phyloP scores from a whole-genome alignment of 805 yeast species.

The Kluyveromyces starmeri region DNA sequence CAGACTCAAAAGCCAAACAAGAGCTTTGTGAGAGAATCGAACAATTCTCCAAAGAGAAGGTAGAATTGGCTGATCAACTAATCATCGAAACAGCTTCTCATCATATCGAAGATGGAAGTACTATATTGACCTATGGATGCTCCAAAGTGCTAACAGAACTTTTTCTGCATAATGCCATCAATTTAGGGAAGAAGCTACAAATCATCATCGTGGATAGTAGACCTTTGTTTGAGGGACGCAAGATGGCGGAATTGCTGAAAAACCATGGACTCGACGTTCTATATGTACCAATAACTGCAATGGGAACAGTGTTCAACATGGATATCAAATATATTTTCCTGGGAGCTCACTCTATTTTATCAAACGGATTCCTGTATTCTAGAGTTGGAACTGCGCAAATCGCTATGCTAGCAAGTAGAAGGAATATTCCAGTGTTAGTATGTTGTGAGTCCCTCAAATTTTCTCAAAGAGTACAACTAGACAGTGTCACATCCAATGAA shows the following conservation, averaged over 20 bases:
- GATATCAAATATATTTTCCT: slow-evolving; percentile 78
- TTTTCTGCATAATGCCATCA: slow-evolving; percentile 57
- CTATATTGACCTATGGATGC: slow-evolving; percentile 80
- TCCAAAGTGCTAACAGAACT: slow-evolving; percentile 75
- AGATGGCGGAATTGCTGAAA: slow-evolving; percentile 56
- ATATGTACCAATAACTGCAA: slow-evolving; percentile 70
- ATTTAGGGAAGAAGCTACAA: slow-evolving; percentile 57
- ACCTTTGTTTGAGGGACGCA: slow-evolving; percentile 90
- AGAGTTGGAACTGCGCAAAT: slow-evolving; percentile 92
- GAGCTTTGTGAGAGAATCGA: slow-evolving; percentile 61
- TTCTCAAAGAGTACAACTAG: slow-evolving; percentile 90
- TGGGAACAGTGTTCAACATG: slow-evolving; percentile 73
- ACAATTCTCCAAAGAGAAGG: slow-evolving; percentile 73
- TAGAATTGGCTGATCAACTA: slow-evolving; percentile 72
- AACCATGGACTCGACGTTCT: slow-evolving; percentile 56
- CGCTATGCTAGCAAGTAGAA: slow-evolving; percentile 81
- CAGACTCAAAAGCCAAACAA: slow-evolving; percentile 50
- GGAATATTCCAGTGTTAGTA: slow-evolving; percentile 88
- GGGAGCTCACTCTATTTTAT: slow-evolving; percentile 95
- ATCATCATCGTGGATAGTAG: slow-evolving; percentile 87
- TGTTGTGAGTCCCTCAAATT: slow-evolving; percentile 94
- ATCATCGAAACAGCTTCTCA: slow-evolving; percentile 72
- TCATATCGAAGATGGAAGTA: slow-evolving; percentile 68
- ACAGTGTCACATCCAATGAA: slow-evolving; percentile 91
- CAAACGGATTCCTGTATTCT: slow-evolving; percentile 87